Base-by-base conservation (phyloP, 2,329 filamentous ascomycete species). In the Venturia carpophila region DNA sequence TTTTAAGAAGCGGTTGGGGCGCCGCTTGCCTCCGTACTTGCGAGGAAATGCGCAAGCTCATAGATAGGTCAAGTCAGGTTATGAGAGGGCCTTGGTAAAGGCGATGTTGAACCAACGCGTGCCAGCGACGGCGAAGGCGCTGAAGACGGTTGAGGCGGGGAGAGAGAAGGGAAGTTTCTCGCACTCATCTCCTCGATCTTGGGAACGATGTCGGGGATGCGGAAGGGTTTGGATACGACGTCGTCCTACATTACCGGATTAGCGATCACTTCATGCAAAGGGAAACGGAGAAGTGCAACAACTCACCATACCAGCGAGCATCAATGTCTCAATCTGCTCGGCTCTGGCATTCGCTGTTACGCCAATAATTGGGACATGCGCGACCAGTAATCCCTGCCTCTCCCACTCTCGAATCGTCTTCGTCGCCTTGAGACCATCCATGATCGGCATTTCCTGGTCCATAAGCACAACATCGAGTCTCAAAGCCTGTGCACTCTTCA, bases 211-310 rank as follows among this genome's bases (percentile, higher is more conserved):
- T 82, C 79, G 3, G 75, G 74, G 41, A 81, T 81, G n/a, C 79
- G 72, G 68, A 82, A 82, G 0, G 80, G 80, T 67, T 82, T 82
- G 37, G 73, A 75, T 3, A 82, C 79, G 3, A 82, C 79, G 68
- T 81, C 79, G 67, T 82, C 79, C 77, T 79, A 63, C 66, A 63
- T 9, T 10, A 58, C 27, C 21, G 19, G 17, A 47, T 47, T 34
- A 60, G 43, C 43, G 62, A 62, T 5, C 24, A 39, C 21, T 17
- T 10, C 21, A 58, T 43, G 6, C 60, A 42, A 17, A 47, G n/a
- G 17, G 42, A 24, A 34, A 10, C 10, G 39, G 15, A 41, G 10
- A 11, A 11, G 10, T 41, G 3, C 9, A 11, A 41, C 9, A 30
- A 67, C 71, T 65, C 65, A 72, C 71, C 75, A 77, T 77, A 34